Base-by-base conservation (phyloP, 1,139 yeast genomes). In the Pichia norvegensis region DNA sequence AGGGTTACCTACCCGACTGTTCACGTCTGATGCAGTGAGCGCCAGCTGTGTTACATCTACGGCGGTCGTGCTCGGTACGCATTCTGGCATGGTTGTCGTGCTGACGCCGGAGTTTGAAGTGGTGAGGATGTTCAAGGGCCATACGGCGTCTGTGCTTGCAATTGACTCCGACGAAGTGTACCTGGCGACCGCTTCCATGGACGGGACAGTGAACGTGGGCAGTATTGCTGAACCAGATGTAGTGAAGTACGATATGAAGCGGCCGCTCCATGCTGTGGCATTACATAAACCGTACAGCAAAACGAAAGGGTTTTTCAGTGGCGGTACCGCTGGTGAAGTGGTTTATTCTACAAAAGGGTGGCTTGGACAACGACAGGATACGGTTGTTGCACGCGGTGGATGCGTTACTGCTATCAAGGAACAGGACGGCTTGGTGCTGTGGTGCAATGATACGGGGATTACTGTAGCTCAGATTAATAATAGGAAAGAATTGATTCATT, bases 271-370 rank as follows among this genome's bases (percentile, higher is more conserved):
- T 61, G 79, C 95, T 0, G 94, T 92, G 4, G 84, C 90, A 0
- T 63, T 94, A 6, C 95, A 86, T 54, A 77, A 79, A 19, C 77
- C 81, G 51, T 92, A 85, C 61, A 62, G 64, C 38, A 72, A 70
- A 13, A 72, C 80, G 0, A 75, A 79, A 47, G 73, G 82, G 11
- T 88, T 87, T 54, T 71, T 86, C 0, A 81, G 90, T 35, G 97
- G 97, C 3, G 97, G 97, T 0, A 87, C 83, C 70, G 83, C 92
- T 16, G 97, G 97, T 0, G 79, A 85, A 47, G 82, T 92, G 0
- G 67, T 85, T 0, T 67, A 81, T 46, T 82, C 95, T 1, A 83
- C 82, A 41, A 73, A 80, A 51, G 85, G 85, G 54, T 92, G 98
- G 98, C 66, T 92, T 6, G 95, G 95, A 0, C 79, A 81, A 51